Conservation (phyloP, 2,329 filamentous ascomycete species). For the Alternaria sp. region DNA sequence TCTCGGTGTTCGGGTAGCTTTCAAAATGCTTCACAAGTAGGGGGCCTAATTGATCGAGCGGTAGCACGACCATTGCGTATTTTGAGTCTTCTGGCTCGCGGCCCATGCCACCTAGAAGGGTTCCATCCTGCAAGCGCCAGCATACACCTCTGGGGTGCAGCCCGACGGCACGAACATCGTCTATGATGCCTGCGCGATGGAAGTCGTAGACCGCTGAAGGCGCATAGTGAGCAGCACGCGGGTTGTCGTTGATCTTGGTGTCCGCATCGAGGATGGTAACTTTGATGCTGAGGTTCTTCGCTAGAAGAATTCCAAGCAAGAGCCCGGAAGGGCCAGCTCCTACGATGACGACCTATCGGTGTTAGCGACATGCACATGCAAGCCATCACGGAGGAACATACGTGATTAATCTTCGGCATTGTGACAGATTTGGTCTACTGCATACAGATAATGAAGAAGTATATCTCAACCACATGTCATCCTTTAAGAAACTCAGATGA, state of each 20-base stretch:
- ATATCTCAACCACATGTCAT: slow-evolving; percentile 7
- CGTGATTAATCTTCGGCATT: slow-evolving; percentile 43
- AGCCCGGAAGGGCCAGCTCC: slow-evolving; percentile 45
- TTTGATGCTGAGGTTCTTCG: slow-evolving; percentile 57
- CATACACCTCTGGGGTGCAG: slow-evolving; percentile 52
- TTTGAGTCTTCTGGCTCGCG: slow-evolving; percentile 36
- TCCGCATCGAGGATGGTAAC: slow-evolving; percentile 64
- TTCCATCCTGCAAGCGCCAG: slow-evolving; percentile 52
- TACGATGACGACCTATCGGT: slow-evolving; percentile 34
- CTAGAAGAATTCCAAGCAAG: slow-evolving; percentile 55
- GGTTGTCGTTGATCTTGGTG: slow-evolving; percentile 62
- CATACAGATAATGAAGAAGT: slow-evolving; percentile 5
- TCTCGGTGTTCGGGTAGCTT: slow-evolving; percentile 32
- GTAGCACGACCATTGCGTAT: slow-evolving; percentile 40
- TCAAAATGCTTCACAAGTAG: slow-evolving; percentile 38
- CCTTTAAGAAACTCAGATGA: slow-evolving; percentile 1
- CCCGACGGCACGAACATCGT: slow-evolving; percentile 55
- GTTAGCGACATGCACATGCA: slow-evolving; percentile 8
- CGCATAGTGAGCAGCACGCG: slow-evolving; percentile 68
- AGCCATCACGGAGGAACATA: slow-evolving; percentile 13
- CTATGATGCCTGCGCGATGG: slow-evolving; percentile 64
- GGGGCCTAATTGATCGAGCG: slow-evolving; percentile 38
- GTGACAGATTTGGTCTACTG: slow-evolving; percentile 1
- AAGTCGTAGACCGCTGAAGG: slow-evolving; percentile 65
- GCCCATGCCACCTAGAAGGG: slow-evolving; percentile 39